Evolutionary conservation across 2,329 filamentous ascomycete genomes (phyloP), one percentile per base, ranked within the genome.

Genomic region (Fusarium nisikadoi): DNA sequence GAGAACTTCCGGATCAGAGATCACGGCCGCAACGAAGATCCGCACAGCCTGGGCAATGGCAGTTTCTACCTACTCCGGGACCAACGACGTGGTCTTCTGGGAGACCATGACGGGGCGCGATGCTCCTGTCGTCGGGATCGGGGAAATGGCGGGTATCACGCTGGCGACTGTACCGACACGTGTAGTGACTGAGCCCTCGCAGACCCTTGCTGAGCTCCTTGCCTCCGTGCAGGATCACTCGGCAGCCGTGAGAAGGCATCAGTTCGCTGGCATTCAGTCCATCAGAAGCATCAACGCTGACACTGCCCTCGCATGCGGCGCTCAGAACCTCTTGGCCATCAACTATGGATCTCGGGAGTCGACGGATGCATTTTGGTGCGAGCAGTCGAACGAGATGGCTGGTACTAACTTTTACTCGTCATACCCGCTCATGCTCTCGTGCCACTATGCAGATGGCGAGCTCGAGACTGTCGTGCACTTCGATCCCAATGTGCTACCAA

Each of bases 391-490:
- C 6, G 72, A 75, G 54, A 76, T 76, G 74, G 74, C 62, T 3
- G 74, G 74, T 6, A 75, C 74, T 1, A 76, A 76, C 29, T 76
- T 76, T 27, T 76, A 76, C 8, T 75, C 74, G 1, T 76, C 74
- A 1, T 76, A 76, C 23, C 70, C 74, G 0, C 67, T 76, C n/a
- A 76, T 76, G 74, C 62, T 76, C 0, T 76, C 74, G 1, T 76
- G 74, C 5, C 74, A 76, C 25, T 43, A 75, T 9, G 33, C 52
- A 9, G 68, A 73, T 12, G 39, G 43, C 0, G 53, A 67, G 36
- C n/a, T 76, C 5, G 74, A 76, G 23, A 72, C 72, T 17, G 65
- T 72, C 23, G 70, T 76, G 0, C 74, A 76, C 29, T 76, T 72
- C 27, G 74, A 76, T 25, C 14, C 42, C 0, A n/a, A 59, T 4